Conservation (phyloP, 306 rosid genomes). For the Gynostemma pentaphyllum region DNA sequence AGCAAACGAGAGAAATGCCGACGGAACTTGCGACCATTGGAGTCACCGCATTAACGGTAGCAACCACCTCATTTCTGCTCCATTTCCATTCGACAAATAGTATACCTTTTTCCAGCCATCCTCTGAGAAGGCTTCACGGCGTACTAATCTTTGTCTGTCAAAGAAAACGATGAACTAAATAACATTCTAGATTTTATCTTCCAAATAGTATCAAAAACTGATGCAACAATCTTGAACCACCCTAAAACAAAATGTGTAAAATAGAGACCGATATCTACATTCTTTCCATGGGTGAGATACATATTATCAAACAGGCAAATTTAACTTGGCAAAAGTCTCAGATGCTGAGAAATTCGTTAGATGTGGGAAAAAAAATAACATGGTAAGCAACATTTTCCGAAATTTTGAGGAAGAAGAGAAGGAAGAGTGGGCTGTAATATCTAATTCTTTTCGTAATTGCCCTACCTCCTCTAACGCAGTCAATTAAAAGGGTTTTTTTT, state of each 20-base stretch:
- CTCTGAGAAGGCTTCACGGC: slow-evolving; percentile 70
- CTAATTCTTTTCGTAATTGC: background rate
- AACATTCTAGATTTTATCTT: slow-evolving; percentile 4
- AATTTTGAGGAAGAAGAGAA: background rate
- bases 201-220: background rate
- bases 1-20: background rate
- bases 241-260: no score
- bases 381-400: no score
- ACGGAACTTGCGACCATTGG: background rate
- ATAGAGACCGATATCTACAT: no score
- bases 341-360: no score
- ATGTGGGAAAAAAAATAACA: no score
- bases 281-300: no score
- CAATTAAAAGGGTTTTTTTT: background rate
- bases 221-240: no score
- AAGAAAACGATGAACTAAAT: slow-evolving; percentile 9
- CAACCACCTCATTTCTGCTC: slow-evolving; percentile 77
- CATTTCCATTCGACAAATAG: slow-evolving; percentile 80
- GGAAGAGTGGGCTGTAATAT: background rate
- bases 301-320: no score
- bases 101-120: slow-evolving; percentile 80
- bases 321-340: no score
- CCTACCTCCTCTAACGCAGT: background rate
- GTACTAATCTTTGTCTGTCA: slow-evolving; percentile 76
- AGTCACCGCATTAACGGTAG: slow-evolving; percentile 61